Percentiles rank a stretch among this genome's conserved stretches.
phyloP scores from a whole-genome alignment of 2,329 filamentous ascomycete genomes.

The Aspergillus melleus region DNA sequence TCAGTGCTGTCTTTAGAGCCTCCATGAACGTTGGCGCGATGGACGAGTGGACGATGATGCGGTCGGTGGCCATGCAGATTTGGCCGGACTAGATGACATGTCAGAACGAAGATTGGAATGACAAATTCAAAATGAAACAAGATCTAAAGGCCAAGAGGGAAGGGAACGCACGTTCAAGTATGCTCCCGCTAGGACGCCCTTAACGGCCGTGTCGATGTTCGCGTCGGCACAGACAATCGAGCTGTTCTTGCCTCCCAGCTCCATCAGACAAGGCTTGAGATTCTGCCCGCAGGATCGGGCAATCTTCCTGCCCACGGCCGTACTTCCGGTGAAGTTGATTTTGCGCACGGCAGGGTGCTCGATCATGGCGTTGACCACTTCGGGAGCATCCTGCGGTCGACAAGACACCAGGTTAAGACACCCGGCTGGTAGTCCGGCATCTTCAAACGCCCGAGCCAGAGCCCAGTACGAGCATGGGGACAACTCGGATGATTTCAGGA shows the following conservation, averaged over 20 bases:
- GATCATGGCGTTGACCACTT: slow-evolving; percentile 68
- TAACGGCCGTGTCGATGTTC: slow-evolving; percentile 63
- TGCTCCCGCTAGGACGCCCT: slow-evolving; percentile 33
- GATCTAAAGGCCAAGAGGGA: background rate
- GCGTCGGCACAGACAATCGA: slow-evolving; percentile 79
- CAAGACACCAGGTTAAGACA: slow-evolving; percentile 72
- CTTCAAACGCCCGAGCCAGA: slow-evolving; percentile 62
- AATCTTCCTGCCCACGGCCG: slow-evolving; percentile 67
- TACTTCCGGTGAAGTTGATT: slow-evolving; percentile 74
- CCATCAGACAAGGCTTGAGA: slow-evolving; percentile 75
- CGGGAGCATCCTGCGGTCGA: slow-evolving; percentile 60
- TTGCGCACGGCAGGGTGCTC: slow-evolving; percentile 66
- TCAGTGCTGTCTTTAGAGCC: slow-evolving; percentile 46
- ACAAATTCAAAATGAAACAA: background rate
- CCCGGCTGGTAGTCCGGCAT: slow-evolving; percentile 73
- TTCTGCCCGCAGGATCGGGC: slow-evolving; percentile 65
- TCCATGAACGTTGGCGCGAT: slow-evolving; percentile 55
- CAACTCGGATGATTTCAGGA: slow-evolving; percentile 69
- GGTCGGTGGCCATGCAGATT: slow-evolving; percentile 81
- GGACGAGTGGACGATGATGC: slow-evolving; percentile 61
- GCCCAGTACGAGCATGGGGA: slow-evolving; percentile 63
- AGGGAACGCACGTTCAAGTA: slow-evolving; percentile 31
- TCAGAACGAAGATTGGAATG: slow-evolving; percentile 2
- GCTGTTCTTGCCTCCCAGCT: slow-evolving; percentile 78
- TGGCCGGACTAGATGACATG: slow-evolving; percentile 58